Percentiles rank a stretch among this genome's conserved stretches.
These are phyloP conservation scores for Rutstroemia sp. DNA, from an alignment of 2,329 filamentous ascomycete genomes.

Conservation along the genomic window DNA sequence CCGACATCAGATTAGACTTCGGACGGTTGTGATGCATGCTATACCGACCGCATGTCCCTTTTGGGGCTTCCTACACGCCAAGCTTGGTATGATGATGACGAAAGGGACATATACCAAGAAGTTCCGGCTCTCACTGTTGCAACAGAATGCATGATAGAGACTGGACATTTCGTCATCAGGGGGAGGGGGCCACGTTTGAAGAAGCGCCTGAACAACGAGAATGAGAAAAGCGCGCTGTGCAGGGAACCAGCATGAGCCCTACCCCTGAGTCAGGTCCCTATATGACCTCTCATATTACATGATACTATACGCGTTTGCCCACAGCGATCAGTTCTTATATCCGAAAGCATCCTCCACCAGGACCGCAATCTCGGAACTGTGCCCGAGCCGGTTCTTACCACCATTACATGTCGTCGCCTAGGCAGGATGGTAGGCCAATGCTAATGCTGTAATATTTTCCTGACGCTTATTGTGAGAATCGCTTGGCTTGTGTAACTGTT, in stretches of 20 bases:
- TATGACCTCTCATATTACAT: constrained; percentile 6
- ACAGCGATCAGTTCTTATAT: neutral
- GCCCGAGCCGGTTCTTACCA: neutral
- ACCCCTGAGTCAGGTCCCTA: neutral
- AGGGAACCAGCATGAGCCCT: neutral
- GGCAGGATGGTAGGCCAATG: too few species aligned
- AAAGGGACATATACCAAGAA: neutral
- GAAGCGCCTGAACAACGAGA: constrained; percentile 1
- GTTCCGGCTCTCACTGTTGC: neutral
- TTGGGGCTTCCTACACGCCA: too few species aligned
- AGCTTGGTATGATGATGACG: too few species aligned
- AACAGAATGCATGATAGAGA: neutral
- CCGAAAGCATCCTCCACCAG: neutral
- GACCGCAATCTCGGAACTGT: neutral
- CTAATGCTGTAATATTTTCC: neutral
- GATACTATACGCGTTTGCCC: constrained; percentile 6
- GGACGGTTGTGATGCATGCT: too few species aligned
- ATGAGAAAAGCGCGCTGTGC: neutral
- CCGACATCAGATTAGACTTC: too few species aligned
- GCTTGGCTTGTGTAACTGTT: constrained; percentile 3
- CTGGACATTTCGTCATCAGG: neutral
- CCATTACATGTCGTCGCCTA: neutral
- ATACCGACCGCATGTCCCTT: too few species aligned
- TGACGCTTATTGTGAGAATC: constrained; percentile 2
- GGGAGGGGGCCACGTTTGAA: neutral